Conservation (phyloP, 768 basidiomycete species). For the Boletus vermiculosoides region DNA sequence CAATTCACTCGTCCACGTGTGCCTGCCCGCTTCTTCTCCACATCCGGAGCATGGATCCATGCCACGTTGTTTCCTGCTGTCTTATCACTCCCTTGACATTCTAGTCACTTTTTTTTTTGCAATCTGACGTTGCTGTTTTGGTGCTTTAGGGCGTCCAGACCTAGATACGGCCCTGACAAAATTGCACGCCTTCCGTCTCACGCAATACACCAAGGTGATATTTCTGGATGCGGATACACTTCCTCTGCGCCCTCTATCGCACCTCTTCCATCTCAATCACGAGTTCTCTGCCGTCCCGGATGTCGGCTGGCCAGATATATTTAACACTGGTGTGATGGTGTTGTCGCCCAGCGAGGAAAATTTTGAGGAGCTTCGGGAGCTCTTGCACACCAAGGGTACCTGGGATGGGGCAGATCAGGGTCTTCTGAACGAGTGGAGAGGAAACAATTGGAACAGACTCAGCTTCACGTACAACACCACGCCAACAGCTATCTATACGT, state of each 20-base stretch:
- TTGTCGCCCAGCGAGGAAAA: constrained; percentile 78
- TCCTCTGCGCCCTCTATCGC: constrained; percentile 82
- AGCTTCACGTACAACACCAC: constrained; percentile 99
- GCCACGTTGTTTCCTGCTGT: constrained; percentile 22
- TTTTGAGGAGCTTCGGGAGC: constrained; percentile 67
- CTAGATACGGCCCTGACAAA: constrained; percentile 94
- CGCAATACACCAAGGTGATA: constrained; percentile 80
- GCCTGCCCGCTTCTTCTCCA: constrained; percentile 2
- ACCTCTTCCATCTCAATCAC: constrained; percentile 81
- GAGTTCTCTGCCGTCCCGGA: constrained; percentile 95
- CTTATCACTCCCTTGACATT: constrained; percentile 10
- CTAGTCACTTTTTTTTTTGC: neutral
- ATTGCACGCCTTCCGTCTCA: constrained; percentile 91
- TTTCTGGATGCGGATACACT: constrained; percentile 94
- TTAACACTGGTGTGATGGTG: constrained; percentile 96
- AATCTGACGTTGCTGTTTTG: constrained; percentile 15
- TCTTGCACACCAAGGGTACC: constrained; percentile 76
- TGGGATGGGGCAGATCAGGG: constrained; percentile 99
- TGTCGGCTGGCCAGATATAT: constrained; percentile 99
- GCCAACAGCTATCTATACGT: constrained; percentile 96
- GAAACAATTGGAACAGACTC: constrained; percentile 83
- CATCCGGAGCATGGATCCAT: constrained; percentile 7
- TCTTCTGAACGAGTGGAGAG: constrained; percentile 92
- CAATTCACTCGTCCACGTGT: constrained; percentile 12
- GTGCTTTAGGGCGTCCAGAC: constrained; percentile 80